A percentile compares a stretch with the other conserved stretches of the same genome.
Evolutionary conservation across 768 basidiomycete species (phyloP).

Genomic region (Amanita fuliginea): DNA sequence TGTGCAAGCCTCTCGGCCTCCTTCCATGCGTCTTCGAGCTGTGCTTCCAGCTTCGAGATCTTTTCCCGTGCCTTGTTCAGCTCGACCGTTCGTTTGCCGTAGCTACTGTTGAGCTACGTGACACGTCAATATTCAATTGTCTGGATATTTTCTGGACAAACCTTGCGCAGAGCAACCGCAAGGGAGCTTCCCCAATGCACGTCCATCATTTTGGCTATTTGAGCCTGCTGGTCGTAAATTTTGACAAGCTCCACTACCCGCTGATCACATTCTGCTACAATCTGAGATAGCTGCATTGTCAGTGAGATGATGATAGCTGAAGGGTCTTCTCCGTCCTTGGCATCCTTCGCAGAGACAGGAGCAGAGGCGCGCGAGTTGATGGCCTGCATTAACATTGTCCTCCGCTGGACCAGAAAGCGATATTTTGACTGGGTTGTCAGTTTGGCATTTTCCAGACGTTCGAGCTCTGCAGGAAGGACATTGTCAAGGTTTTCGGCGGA

Average conservation of each 20-base stretch:
- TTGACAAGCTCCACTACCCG: constrained; percentile 45
- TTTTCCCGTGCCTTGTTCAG: constrained; percentile 34
- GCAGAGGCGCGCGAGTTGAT: constrained; percentile 40
- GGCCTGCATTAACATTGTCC: constrained; percentile 64
- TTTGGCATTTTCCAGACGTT: constrained; percentile 43
- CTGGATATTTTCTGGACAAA: constrained; percentile 11
- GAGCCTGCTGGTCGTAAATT: constrained; percentile 51
- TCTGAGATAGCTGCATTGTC: constrained; percentile 48
- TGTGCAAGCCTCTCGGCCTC: constrained; percentile 63
- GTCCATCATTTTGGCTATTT: constrained; percentile 50
- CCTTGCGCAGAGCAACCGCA: constrained; percentile 66
- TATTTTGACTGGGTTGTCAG: constrained; percentile 51
- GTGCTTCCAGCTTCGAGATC: constrained; percentile 49
- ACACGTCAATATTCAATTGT: not conserved
- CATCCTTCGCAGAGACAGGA: constrained; percentile 20
- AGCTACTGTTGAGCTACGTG: constrained; percentile 53
- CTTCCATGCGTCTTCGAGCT: constrained; percentile 73
- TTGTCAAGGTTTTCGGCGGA: constrained; percentile 50
- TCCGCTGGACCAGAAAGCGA: constrained; percentile 52
- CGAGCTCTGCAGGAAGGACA: constrained; percentile 45
- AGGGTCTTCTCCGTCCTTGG: constrained; percentile 25
- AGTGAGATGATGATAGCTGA: constrained; percentile 29
- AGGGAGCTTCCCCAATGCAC: constrained; percentile 69
- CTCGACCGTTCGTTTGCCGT: constrained; percentile 53
- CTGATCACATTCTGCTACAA: constrained; percentile 45